phyloP scores from a whole-genome alignment of 345 rosid genomes.

The Eucalyptus sp. region DNA sequence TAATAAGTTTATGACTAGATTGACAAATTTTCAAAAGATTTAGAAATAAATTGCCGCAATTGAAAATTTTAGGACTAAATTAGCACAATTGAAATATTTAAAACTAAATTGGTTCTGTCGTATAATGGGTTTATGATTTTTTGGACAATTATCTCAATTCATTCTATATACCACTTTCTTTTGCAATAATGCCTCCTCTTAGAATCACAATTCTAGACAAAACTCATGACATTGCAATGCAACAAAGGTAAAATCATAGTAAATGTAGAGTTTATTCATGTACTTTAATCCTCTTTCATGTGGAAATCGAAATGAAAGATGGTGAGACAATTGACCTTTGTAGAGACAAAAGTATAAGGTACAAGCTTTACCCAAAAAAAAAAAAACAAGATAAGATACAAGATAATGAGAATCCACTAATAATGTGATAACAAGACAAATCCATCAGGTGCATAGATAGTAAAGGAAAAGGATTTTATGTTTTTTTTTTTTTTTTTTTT shows the following conservation, averaged over 20 bases:
- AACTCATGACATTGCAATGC: background rate
- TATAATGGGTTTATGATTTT: background rate
- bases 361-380: background rate
- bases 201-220: background rate
- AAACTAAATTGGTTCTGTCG: fast-evolving
- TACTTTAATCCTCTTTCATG: background rate
- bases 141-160: background rate
- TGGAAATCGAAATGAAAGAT: background rate
- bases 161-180: background rate
- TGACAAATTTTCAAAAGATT: background rate
- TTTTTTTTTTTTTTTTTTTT: too few relatives aligned
- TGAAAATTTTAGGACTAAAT: too few relatives aligned
- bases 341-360: background rate
- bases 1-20: too few relatives aligned
- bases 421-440: background rate
- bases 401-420: background rate
- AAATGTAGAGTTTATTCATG: background rate
- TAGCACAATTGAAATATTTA: too few relatives aligned
- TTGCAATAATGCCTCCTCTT: background rate
- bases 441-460: background rate
- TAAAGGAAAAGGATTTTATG: background rate
- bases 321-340: background rate
- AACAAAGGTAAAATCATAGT: background rate
- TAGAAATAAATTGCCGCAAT: fast-evolving
- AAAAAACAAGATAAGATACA: background rate